A percentile compares a stretch with the other conserved stretches of the same genome.
Conservation (phyloP, 192 early-diverging fungal genomes). For the Cladochytrium replicatum region DNA sequence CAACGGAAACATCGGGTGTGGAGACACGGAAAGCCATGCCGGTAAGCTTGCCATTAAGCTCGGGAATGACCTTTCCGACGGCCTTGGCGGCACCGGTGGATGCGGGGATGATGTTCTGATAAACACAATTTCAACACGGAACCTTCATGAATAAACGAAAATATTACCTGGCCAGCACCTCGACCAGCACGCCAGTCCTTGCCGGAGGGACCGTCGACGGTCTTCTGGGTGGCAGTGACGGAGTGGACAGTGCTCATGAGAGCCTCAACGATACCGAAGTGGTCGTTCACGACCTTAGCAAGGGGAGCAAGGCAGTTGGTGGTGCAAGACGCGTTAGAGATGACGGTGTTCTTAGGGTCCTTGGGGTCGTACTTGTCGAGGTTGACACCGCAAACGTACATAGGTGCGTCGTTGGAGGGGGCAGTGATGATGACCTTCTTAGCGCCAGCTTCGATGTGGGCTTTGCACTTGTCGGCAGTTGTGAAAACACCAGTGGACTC, state of each 20-base stretch:
- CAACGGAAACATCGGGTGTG: constrained; percentile 89
- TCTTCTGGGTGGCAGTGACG: constrained; percentile 99
- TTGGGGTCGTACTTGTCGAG: constrained; percentile 78
- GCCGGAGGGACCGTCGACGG: constrained; percentile 92
- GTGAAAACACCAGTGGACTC: constrained; percentile 99
- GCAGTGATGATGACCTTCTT: constrained; percentile 99
- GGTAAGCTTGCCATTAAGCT: constrained; percentile 89
- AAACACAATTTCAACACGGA: too few species aligned
- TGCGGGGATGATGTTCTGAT: constrained; percentile 92
- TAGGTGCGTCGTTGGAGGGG: constrained; percentile 91
- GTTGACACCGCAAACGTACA: constrained; percentile 96
- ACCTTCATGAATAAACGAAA: background rate
- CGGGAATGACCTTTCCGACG: constrained; percentile 94
- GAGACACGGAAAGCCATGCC: constrained; percentile 98
- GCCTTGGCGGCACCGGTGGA: constrained; percentile 98
- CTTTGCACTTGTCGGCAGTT: constrained; percentile 71
- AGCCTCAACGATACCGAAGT: constrained; percentile 92
- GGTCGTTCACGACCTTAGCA: constrained; percentile 92
- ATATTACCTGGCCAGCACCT: constrained; percentile 64
- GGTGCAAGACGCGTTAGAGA: constrained; percentile 99
- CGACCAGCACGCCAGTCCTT: constrained; percentile 98
- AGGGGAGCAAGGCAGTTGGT: constrained; percentile 98
- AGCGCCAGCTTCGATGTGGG: constrained; percentile 85
- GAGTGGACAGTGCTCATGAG: constrained; percentile 99
- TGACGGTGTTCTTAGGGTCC: constrained; percentile 56